phyloP scores from a whole-genome alignment of 2,329 filamentous ascomycete genomes.

The Cytospora mali region DNA sequence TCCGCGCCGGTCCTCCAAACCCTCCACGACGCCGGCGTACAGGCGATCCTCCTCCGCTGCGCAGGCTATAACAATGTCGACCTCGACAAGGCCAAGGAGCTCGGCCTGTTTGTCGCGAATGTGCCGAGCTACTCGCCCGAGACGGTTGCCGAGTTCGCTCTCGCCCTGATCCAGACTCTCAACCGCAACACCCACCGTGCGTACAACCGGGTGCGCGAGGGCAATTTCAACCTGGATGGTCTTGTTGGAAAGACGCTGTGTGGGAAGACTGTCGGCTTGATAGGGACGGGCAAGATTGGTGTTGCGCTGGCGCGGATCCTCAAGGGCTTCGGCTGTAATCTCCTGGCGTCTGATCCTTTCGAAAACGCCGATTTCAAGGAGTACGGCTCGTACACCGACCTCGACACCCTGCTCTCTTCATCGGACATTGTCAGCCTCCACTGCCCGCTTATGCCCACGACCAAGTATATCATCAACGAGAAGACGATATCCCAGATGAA shows the following conservation, averaged over 20 bases:
- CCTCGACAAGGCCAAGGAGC: conserved; percentile 54
- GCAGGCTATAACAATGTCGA: conserved; percentile 72
- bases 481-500: conserved; percentile 59
- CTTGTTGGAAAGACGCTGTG: conserved; percentile 62
- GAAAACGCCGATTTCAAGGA: conserved; percentile 51
- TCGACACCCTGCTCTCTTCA: conserved; percentile 56
- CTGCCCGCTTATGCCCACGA: conserved; percentile 64
- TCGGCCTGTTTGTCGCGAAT: conserved; percentile 64
- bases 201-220: conserved; percentile 69
- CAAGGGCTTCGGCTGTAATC: conserved; percentile 64
- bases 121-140: conserved; percentile 71
- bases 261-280: conserved; percentile 67
- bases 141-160: conserved; percentile 69
- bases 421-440: conserved; percentile 67
- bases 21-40: conserved; percentile 53
- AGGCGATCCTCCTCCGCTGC: conserved; percentile 65
- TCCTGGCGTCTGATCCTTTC: conserved; percentile 64
- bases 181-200: conserved; percentile 70
- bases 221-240: conserved; percentile 68
- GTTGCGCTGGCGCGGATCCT: conserved; percentile 63
- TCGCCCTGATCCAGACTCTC: conserved; percentile 68
- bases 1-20: conserved; percentile 52
- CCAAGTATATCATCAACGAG: conserved; percentile 62
- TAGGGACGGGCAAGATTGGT: conserved; percentile 69
- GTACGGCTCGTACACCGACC: conserved; percentile 54